A percentile compares a stretch with the other conserved stretches of the same genome.
Evolutionary conservation across 139 green algal genomes (phyloP).

Genomic region (Diplosphaera chodatii): DNA sequence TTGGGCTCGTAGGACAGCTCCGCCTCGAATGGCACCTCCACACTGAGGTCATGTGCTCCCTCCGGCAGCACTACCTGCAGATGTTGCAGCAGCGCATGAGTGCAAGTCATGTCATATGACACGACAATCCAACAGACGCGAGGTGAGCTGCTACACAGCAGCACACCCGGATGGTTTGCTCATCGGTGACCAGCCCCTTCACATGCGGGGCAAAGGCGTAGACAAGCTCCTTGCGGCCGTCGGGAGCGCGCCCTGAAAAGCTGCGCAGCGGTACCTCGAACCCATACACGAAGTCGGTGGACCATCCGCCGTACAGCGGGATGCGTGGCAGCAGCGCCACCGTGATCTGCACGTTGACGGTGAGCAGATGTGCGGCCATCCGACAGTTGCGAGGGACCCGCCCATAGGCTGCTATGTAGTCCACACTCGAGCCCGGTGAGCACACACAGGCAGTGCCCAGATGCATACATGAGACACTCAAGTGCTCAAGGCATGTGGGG

Average conservation of each 20-base stretch:
- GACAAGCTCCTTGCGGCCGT: slow-evolving; percentile 11
- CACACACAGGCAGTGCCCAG: no score
- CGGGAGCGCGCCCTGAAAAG: slow-evolving; percentile 15
- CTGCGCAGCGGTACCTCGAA: slow-evolving; percentile 65
- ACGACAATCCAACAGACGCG: no score
- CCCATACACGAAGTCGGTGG: slow-evolving; percentile 47
- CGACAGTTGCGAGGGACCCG: no score
- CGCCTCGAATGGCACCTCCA: slow-evolving; percentile 41
- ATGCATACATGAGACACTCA: no score
- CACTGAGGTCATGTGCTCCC: slow-evolving; percentile 43
- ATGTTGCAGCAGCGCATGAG: no score
- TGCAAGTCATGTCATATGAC: no score
- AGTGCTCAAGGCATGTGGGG: no score
- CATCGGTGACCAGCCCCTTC: slow-evolving; percentile 27
- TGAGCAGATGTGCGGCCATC: no score
- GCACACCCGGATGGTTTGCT: slow-evolving; percentile 44
- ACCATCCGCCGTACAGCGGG: slow-evolving; percentile 82
- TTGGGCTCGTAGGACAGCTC: slow-evolving; percentile 41
- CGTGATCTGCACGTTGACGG: no score
- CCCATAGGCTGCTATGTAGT: no score
- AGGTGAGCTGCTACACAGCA: no score
- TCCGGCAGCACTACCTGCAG: slow-evolving; percentile 75
- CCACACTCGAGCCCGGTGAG: no score
- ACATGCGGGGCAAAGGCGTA: slow-evolving; percentile 29
- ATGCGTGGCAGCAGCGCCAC: slow-evolving; percentile 66